Evolutionary conservation across 2,329 filamentous ascomycete genomes (phyloP), one percentile per base, ranked within the genome.

Genomic region (Blumeria graminis): DNA sequence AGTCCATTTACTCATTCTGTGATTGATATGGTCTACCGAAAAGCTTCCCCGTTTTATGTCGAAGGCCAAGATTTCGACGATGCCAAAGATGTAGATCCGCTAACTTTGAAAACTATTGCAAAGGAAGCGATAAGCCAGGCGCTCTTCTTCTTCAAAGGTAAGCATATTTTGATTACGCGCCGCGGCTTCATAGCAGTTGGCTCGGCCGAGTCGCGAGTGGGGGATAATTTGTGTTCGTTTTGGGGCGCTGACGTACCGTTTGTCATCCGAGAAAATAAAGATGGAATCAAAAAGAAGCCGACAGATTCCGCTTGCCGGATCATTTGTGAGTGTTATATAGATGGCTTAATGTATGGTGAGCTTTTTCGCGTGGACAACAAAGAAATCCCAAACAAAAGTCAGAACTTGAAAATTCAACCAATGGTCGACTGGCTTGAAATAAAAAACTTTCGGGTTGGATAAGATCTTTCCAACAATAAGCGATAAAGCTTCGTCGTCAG

Each of bases 341-440:
- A 57, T 55, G 56, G 56, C 38, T 34, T 57, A 22, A 57, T 57
- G 56, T 10, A 71, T 38, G 56, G 56, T 55, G 51, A 48, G 14
- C 22, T 48, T 28, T 22, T 28, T 48, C 45, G 45, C 16, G 45
- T 28, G 22, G 10, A 18, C 11, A 48, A 11, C 6, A 22, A 8
- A 8, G 14, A 28, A 6, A 22, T 10, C 10, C 22, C 9, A 48
- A 8, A 28, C 6, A 18, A 48, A 28, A 8, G 33, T 10, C 6
- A 28, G 11, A 11, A 10, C 11, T 28, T 28, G 14, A 28, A 18
- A 13, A 28, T 16, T 48, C 45, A 18, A 11, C 14, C 45, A 48
- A 9, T 48, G 16, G 45, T 48, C 8, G 45, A 48, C n/a, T 48
- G 45, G 45, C 18, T 48, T 28, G 3, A 48, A 16, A 28, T 14